Percentiles rank a stretch among this genome's conserved stretches.
Evolutionary conservation across 2,329 filamentous ascomycete species (phyloP).

Genomic region (Paecilomyces sp.): DNA sequence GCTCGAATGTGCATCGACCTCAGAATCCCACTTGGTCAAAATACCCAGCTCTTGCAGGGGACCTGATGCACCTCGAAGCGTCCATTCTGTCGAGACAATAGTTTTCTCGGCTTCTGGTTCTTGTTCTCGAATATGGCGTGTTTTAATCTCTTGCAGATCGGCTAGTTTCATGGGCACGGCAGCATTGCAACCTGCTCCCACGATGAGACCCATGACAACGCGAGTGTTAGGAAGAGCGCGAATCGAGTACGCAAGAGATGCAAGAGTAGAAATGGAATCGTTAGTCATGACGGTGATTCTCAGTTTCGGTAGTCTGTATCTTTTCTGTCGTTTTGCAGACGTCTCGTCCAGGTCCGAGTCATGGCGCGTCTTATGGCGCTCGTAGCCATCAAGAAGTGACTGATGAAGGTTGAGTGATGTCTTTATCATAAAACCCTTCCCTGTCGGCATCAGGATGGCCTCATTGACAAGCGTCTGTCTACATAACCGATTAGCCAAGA

Average conservation of each 20-base stretch:
- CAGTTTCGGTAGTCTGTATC: slow-evolving; percentile 51
- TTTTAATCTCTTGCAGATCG: slow-evolving; percentile 55
- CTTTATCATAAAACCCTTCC: slow-evolving; percentile 42
- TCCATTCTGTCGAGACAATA: slow-evolving; percentile 74
- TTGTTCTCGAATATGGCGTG: slow-evolving; percentile 39
- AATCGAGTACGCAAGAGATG: slow-evolving; percentile 67
- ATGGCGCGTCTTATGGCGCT: slow-evolving; percentile 32
- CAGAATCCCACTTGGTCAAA: slow-evolving; percentile 60
- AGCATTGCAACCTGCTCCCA: slow-evolving; percentile 70
- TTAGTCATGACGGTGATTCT: slow-evolving; percentile 67
- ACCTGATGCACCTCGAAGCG: slow-evolving; percentile 60
- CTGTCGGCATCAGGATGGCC: slow-evolving; percentile 46
- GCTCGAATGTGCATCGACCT: slow-evolving; percentile 57
- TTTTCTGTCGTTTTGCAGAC: slow-evolving; percentile 20
- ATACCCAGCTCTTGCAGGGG: slow-evolving; percentile 56
- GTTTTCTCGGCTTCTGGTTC: slow-evolving; percentile 49
- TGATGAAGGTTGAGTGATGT: slow-evolving; percentile 27
- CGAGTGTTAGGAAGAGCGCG: slow-evolving; percentile 51
- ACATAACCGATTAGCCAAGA: slow-evolving; percentile 2
- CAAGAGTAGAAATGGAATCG: slow-evolving; percentile 68
- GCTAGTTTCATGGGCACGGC: slow-evolving; percentile 61
- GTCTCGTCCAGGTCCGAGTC: slow-evolving; percentile 16
- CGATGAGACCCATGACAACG: slow-evolving; percentile 68
- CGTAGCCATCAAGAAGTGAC: slow-evolving; percentile 27
- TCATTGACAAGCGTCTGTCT: slow-evolving; percentile 43